Evolutionary conservation across 1,284 basidiomycete genomes (phyloP).

Genomic region (Trichosporon faecale): DNA sequence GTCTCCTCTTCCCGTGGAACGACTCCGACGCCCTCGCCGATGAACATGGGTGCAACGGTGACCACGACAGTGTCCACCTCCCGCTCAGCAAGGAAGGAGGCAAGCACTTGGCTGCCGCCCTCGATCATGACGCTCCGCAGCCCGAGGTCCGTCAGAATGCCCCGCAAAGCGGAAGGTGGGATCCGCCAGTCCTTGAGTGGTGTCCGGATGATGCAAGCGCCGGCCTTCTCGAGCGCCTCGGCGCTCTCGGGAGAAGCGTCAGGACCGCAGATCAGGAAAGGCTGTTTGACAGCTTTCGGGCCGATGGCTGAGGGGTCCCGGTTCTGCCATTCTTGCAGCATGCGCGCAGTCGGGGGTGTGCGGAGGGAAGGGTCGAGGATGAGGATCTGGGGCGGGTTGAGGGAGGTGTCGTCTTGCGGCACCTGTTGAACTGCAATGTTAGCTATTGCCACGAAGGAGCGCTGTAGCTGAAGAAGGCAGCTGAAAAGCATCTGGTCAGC

Average conservation of each 20-base stretch:
- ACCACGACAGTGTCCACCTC: conserved; percentile 69
- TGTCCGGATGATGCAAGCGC: conserved; percentile 44
- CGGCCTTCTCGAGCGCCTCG: conserved; percentile 44
- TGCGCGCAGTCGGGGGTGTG: conserved; percentile 65
- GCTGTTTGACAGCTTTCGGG: conserved; percentile 62
- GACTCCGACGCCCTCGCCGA: conserved; percentile 68
- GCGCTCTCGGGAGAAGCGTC: conserved; percentile 33
- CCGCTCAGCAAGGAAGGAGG: conserved; percentile 62
- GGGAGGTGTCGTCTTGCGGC: conserved; percentile 25
- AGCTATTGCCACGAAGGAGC: neutral
- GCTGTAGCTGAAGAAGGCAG: neutral
- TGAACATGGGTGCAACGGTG: conserved; percentile 75
- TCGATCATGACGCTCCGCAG: conserved; percentile 88
- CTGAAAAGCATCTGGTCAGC: neutral
- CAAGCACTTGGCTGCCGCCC: conserved; percentile 81
- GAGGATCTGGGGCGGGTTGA: conserved; percentile 66
- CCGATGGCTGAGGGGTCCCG: conserved; percentile 23
- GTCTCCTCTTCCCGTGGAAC: conserved; percentile 38
- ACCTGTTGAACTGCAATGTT: conserved; percentile 38
- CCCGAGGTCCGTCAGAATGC: conserved; percentile 57
- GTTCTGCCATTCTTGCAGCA: conserved; percentile 55
- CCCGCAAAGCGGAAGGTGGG: conserved; percentile 59
- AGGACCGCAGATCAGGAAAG: conserved; percentile 65
- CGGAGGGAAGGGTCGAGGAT: conserved; percentile 76
- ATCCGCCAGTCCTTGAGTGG: conserved; percentile 54